A percentile compares a stretch with the other conserved stretches of the same genome.
Conservation (phyloP, 202 grass and related monocot genomes). For the Eragrostis tef region DNA sequence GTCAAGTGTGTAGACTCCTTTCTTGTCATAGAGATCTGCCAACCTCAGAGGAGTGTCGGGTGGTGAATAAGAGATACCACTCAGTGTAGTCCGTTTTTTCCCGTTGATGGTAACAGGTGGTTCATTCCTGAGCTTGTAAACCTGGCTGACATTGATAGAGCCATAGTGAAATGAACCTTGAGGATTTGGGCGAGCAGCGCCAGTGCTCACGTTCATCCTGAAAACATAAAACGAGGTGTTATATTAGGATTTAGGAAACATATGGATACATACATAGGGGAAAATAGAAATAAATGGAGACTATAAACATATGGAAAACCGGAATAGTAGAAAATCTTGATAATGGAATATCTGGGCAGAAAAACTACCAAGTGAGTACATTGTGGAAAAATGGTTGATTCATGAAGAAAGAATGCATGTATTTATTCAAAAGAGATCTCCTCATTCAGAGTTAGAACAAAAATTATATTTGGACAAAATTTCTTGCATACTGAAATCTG, state of each 20-base stretch:
- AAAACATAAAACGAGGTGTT: background rate
- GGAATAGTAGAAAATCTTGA: background rate
- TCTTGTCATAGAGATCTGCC: constrained; percentile 71
- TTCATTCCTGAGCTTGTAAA: constrained; percentile 82
- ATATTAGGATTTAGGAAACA: background rate
- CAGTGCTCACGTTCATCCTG: constrained; percentile 86
- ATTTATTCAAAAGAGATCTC: background rate
- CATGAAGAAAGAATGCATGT: background rate
- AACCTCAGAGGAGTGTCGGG: constrained; percentile 80
- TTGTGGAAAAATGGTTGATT: background rate
- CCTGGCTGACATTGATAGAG: constrained; percentile 83
- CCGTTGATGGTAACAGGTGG: constrained; percentile 74
- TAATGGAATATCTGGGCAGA: background rate
- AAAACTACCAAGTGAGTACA: background rate
- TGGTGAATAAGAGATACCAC: constrained; percentile 74
- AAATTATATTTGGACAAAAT: background rate
- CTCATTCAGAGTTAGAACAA: background rate
- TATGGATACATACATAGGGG: background rate
- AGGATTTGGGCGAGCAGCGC: constrained; percentile 92
- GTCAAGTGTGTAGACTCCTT: constrained; percentile 74
- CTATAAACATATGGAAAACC: background rate
- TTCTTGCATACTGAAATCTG: background rate
- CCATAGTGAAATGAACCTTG: constrained; percentile 99
- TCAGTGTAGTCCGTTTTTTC: constrained; percentile 74
- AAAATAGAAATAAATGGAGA: background rate